These are phyloP conservation scores for Chaetomiaceae sp. DNA, from an alignment of 2,329 filamentous ascomycete species.

Conservation along the genomic window DNA sequence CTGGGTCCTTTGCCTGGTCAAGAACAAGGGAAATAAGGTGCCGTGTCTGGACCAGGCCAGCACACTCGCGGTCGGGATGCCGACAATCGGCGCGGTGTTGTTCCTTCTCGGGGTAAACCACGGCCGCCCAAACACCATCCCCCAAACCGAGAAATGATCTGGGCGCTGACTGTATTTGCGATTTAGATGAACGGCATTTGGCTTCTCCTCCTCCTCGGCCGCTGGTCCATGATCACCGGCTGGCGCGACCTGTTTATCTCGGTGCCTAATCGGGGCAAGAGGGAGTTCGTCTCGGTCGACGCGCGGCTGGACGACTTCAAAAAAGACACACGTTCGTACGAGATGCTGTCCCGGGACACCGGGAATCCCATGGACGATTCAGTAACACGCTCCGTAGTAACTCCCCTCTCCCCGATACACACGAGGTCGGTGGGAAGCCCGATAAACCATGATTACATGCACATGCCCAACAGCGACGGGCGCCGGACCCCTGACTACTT, in stretches of 20 bases:
- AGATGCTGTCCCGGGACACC: conserved; percentile 66
- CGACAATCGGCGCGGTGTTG: conserved; percentile 74
- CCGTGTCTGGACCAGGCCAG: conserved; percentile 59
- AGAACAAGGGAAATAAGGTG: conserved; percentile 54
- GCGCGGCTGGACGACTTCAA: conserved; percentile 57
- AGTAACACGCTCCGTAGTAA: conserved; percentile 45
- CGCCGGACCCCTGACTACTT: conserved; percentile 53
- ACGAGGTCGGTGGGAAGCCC: conserved; percentile 25
- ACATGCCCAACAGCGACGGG: conserved; percentile 29
- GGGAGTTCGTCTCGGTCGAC: conserved; percentile 87
- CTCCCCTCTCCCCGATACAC: conserved; percentile 26
- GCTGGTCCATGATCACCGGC: conserved; percentile 77
- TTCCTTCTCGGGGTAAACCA: conserved; percentile 61
- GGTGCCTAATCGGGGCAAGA: conserved; percentile 49
- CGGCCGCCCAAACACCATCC: too few species aligned
- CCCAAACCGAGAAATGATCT: too few species aligned
- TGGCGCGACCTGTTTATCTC: conserved; percentile 65
- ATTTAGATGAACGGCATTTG: conserved; percentile 77
- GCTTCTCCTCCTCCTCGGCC: conserved; percentile 74
- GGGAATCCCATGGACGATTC: conserved; percentile 41
- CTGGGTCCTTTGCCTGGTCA: conserved; percentile 71
- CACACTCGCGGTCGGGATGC: conserved; percentile 64
- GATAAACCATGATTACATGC: conserved; percentile 10
- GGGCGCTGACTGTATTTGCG: conserved; percentile 10
- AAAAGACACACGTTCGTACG: conserved; percentile 66